These are phyloP conservation scores for Jamesozyma piceae DNA, from an alignment of 805 yeast genomes.

Conservation along the genomic window DNA sequence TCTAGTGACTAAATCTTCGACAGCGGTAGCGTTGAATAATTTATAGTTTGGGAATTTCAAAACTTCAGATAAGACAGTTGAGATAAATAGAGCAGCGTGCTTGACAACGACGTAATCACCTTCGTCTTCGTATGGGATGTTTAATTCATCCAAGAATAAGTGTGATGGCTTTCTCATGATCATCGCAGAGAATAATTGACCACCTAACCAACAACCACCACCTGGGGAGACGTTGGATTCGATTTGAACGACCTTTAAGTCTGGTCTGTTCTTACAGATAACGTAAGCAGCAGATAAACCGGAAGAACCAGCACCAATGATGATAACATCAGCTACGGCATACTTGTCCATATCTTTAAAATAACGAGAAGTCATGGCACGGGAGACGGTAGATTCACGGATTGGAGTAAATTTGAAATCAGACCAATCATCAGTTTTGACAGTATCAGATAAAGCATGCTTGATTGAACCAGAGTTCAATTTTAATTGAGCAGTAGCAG, in stretches of 20 bases:
- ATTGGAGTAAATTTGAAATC: slow-evolving; percentile 60
- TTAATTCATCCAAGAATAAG: slow-evolving; percentile 52
- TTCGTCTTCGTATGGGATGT: slow-evolving; percentile 63
- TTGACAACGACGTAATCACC: slow-evolving; percentile 74
- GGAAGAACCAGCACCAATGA: slow-evolving; percentile 72
- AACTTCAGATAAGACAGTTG: slow-evolving; percentile 61
- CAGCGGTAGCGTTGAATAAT: slow-evolving; percentile 71
- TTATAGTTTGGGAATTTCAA: slow-evolving; percentile 65
- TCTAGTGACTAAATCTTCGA: slow-evolving; percentile 70
- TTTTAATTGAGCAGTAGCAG: slow-evolving; percentile 4
- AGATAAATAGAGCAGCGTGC: slow-evolving; percentile 70
- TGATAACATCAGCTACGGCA: slow-evolving; percentile 66
- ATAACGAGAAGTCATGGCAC: slow-evolving; percentile 72
- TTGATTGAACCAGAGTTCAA: slow-evolving; percentile 14
- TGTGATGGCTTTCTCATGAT: slow-evolving; percentile 75
- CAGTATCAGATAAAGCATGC: slow-evolving; percentile 27
- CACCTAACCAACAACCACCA: slow-evolving; percentile 75
- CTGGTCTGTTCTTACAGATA: slow-evolving; percentile 66
- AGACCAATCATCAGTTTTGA: slow-evolving; percentile 47
- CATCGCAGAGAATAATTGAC: slow-evolving; percentile 71
- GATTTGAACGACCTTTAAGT: slow-evolving; percentile 60
- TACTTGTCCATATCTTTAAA: slow-evolving; percentile 63
- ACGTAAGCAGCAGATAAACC: slow-evolving; percentile 71
- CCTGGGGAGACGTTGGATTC: slow-evolving; percentile 73
- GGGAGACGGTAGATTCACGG: slow-evolving; percentile 67